Percentiles rank a stretch among this genome's conserved stretches.
Evolutionary conservation across 208 protist genomes (phyloP).

Genomic region (Balamuthia mandrillaris): DNA sequence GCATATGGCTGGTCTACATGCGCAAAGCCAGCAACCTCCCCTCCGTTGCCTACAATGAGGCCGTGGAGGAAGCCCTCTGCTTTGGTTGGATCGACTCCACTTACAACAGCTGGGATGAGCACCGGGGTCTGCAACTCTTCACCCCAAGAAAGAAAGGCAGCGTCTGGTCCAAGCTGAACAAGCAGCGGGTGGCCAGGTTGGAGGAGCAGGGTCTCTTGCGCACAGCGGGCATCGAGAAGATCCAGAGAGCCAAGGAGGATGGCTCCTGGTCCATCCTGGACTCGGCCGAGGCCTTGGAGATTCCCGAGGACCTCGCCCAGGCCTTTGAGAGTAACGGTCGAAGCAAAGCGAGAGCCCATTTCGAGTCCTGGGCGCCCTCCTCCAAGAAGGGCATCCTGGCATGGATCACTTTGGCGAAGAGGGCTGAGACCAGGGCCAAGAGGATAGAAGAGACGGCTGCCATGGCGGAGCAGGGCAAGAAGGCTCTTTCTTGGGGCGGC

Average conservation of each 20-base stretch:
- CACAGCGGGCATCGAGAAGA: background rate
- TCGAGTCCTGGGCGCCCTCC: background rate
- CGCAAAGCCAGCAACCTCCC: background rate
- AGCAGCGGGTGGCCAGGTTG: background rate
- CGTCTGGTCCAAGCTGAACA: background rate
- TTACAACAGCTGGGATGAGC: background rate
- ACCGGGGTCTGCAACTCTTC: background rate
- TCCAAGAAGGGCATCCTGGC: background rate
- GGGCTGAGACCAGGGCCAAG: background rate
- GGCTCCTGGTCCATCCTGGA: background rate
- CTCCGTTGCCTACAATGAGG: background rate
- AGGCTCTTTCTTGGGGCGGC: no score
- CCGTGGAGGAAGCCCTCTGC: background rate
- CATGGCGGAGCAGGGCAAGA: no score
- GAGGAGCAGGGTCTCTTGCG: background rate
- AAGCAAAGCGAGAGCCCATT: background rate
- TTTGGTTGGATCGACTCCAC: background rate
- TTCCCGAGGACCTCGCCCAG: background rate
- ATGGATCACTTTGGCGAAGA: background rate
- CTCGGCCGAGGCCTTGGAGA: background rate
- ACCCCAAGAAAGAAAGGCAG: background rate
- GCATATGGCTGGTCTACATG: background rate
- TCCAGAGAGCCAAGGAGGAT: background rate
- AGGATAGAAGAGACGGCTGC: background rate
- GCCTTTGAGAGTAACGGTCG: background rate